These are phyloP conservation scores for Crithidia thermophila DNA, from an alignment of 208 protist species.

Conservation along the genomic window DNA sequence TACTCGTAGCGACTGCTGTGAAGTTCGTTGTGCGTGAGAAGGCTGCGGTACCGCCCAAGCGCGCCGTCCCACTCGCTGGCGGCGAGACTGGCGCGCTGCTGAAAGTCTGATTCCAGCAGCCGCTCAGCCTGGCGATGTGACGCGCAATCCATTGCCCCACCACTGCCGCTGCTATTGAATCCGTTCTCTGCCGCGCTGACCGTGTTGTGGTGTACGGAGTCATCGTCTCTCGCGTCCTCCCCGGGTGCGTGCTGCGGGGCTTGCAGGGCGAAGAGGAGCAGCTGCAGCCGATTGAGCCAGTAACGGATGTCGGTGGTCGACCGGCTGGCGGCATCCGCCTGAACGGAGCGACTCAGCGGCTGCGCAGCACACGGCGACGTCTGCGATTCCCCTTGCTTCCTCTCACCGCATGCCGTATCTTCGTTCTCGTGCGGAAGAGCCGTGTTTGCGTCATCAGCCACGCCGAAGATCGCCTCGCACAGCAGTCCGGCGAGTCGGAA, in stretches of 20 bases:
- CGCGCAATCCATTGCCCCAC: not conserved
- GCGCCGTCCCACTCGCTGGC: constrained; percentile 38
- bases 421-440: too few species aligned
- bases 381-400: not conserved
- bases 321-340: constrained; percentile 20
- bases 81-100: constrained; percentile 14
- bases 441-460: not conserved
- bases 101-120: constrained; percentile 18
- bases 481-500: constrained; percentile 25
- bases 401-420: too few species aligned
- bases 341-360: not conserved
- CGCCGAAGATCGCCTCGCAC: constrained; percentile 26
- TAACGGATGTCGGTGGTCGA: constrained; percentile 64
- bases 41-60: constrained; percentile 30
- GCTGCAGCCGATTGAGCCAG: constrained; percentile 77
- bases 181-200: not conserved
- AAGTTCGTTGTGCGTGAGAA: constrained; percentile 39
- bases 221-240: not conserved
- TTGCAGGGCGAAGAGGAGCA: constrained; percentile 42
- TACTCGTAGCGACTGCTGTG: constrained; percentile 49
- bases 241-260: not conserved
- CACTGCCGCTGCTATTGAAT: not conserved
- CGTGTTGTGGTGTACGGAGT: not conserved
- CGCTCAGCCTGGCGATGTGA: constrained; percentile 16
- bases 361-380: not conserved